These are phyloP conservation scores for Corylus avellana DNA, from an alignment of 306 rosid genomes.

Conservation along the genomic window DNA sequence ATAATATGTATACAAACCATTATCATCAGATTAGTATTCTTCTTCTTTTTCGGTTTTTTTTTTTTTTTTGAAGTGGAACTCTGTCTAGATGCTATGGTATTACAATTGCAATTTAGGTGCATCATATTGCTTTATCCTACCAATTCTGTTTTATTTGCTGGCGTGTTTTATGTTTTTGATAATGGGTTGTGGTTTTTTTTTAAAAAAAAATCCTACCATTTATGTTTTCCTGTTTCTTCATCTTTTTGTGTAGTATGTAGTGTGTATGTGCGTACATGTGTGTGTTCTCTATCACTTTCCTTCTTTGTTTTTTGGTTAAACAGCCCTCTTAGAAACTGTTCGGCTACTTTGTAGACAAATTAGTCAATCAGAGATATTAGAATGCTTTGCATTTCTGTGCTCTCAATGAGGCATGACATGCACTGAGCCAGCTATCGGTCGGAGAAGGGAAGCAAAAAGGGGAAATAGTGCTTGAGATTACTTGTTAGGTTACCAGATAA, in stretches of 20 bases:
- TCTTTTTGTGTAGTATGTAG: not conserved
- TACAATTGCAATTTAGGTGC: not conserved
- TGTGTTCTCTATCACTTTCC: not conserved
- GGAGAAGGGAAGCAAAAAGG: conserved; percentile 3
- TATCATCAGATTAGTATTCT: not conserved
- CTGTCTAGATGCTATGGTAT: not conserved
- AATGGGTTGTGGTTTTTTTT: not conserved
- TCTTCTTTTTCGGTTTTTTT: too few species aligned
- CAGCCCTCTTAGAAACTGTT: conserved; percentile 13
- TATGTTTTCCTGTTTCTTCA: not conserved
- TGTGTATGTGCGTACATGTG: not conserved
- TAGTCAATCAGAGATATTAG: not conserved
- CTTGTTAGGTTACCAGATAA: conserved; percentile 2
- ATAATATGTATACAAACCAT: not conserved
- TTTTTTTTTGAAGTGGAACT: not conserved
- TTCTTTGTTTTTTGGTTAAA: not conserved
- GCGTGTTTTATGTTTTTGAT: not conserved
- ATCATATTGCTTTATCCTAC: not conserved
- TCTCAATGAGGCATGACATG: conserved; percentile 7
- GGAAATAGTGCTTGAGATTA: conserved; percentile 2
- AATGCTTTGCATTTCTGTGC: conserved; percentile 11
- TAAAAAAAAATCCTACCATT: too few species aligned
- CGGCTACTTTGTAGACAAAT: conserved; percentile 5
- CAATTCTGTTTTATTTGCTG: not conserved
- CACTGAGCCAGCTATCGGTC: not conserved